These are phyloP conservation scores for Tetracladium marchalianum DNA, from an alignment of 495 filamentous ascomycete genomes.

Conservation along the genomic window DNA sequence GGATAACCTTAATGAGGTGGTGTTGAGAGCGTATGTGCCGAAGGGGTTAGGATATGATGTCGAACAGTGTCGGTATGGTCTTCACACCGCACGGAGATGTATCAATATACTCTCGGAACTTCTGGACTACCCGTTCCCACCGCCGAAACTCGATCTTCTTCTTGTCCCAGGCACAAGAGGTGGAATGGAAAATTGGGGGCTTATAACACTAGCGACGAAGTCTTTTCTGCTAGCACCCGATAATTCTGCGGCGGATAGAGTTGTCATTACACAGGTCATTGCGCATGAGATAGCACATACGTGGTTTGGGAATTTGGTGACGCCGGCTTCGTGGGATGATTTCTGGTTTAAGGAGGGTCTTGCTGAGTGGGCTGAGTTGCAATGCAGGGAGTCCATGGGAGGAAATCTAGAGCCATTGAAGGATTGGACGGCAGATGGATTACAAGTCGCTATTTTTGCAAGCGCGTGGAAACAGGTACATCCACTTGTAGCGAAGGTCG, in stretches of 20 bases:
- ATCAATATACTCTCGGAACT: constrained; percentile 39
- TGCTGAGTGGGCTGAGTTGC: constrained; percentile 6
- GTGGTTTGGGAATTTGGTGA: constrained; percentile 21
- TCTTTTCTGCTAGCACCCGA: constrained; percentile 1
- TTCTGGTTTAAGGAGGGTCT: constrained; percentile 24
- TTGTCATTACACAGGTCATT: background rate
- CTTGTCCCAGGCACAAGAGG: constrained; percentile 6
- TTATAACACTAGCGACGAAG: constrained; percentile 2
- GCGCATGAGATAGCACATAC: constrained; percentile 18
- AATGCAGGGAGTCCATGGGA: constrained; percentile 3
- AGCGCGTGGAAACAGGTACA: background rate
- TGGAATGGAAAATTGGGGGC: constrained; percentile 21
- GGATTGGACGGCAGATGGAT: constrained; percentile 4
- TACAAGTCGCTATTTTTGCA: constrained; percentile 8
- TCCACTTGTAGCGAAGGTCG: no score
- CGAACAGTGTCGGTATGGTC: constrained; percentile 54
- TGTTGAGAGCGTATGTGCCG: constrained; percentile 55
- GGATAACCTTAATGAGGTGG: constrained; percentile 39
- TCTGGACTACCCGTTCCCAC: constrained; percentile 5
- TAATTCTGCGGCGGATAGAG: background rate
- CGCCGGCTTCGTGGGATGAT: constrained; percentile 12
- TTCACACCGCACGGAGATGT: constrained; percentile 35
- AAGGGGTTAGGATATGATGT: constrained; percentile 54
- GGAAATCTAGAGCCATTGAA: constrained; percentile 8
- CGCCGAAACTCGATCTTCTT: constrained; percentile 16